These are phyloP conservation scores for Trypanosoma theileri DNA, from an alignment of 208 protist species.

Conservation along the genomic window DNA sequence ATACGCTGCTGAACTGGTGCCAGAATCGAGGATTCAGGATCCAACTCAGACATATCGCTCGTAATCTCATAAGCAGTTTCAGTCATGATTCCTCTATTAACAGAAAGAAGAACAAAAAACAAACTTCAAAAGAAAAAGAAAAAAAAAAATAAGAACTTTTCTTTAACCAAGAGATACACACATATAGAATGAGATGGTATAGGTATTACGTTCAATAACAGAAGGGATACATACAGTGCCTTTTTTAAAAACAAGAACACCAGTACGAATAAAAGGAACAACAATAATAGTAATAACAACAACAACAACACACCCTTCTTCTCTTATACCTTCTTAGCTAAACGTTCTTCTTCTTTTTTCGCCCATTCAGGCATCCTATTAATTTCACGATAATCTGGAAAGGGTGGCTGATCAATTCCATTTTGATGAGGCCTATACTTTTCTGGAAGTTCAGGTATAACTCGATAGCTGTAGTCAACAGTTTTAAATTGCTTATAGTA, in stretches of 20 bases:
- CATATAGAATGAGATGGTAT: no score
- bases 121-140: slow-evolving; percentile 6
- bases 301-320: no score
- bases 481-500: slow-evolving; percentile 93
- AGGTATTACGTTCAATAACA: no score
- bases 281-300: background rate
- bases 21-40: slow-evolving; percentile 82
- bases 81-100: slow-evolving; percentile 21
- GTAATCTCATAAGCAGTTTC: slow-evolving; percentile 61
- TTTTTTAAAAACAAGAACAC: slow-evolving; percentile 31
- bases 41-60: slow-evolving; percentile 88
- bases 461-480: slow-evolving; percentile 84
- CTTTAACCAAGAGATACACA: no score
- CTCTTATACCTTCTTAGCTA: slow-evolving; percentile 29
- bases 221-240: no score
- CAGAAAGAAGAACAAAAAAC: slow-evolving; percentile 3
- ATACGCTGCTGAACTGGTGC: slow-evolving; percentile 87
- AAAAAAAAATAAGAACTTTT: background rate
- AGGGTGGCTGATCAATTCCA: slow-evolving; percentile 84
- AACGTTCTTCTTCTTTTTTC: slow-evolving; percentile 74
- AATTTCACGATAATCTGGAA: slow-evolving; percentile 87
- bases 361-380: slow-evolving; percentile 91
- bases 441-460: slow-evolving; percentile 89
- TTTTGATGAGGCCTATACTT: slow-evolving; percentile 92
- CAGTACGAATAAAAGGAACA: slow-evolving; percentile 11